phyloP scores from a whole-genome alignment of 129 eudicot genomes.

The Gnaphalium uliginosum region DNA sequence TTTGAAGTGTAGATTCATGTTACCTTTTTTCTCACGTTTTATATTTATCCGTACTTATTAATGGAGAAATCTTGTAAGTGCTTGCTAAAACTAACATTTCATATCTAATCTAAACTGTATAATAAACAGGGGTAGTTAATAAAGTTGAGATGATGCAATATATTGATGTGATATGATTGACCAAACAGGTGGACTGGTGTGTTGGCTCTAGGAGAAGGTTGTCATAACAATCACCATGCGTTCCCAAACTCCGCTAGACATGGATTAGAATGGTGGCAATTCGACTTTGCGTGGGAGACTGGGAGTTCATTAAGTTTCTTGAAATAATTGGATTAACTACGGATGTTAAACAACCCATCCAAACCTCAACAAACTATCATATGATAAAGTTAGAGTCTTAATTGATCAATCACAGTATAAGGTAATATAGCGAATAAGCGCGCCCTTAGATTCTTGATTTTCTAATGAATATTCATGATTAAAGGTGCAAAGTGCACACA shows the following conservation, averaged over 20 bases:
- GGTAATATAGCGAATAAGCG: too few relatives aligned
- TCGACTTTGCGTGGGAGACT: constrained; percentile 75
- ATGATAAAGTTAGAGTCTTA: background rate
- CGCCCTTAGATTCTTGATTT: too few relatives aligned
- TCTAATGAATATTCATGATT: too few relatives aligned
- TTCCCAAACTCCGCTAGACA: constrained; percentile 74
- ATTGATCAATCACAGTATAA: background rate
- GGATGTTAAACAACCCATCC: constrained; percentile 62
- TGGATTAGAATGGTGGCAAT: constrained; percentile 83
- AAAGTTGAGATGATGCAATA: background rate
- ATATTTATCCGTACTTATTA: too few relatives aligned
- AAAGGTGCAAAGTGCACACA: too few relatives aligned
- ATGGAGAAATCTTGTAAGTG: too few relatives aligned
- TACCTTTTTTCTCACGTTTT: too few relatives aligned
- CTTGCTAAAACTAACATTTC: too few relatives aligned
- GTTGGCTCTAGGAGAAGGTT: constrained; percentile 73
- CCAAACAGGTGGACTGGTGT: constrained; percentile 62
- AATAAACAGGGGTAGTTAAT: background rate
- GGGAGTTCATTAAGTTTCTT: constrained; percentile 64
- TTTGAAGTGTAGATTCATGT: too few relatives aligned
- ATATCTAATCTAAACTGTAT: too few relatives aligned
- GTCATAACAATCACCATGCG: constrained; percentile 89
- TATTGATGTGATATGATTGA: background rate
- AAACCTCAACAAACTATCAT: background rate
- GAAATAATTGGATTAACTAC: constrained; percentile 61